Base-by-base conservation (phyloP, 805 yeast genomes). In the Saccharomyces kudriavzevii region DNA sequence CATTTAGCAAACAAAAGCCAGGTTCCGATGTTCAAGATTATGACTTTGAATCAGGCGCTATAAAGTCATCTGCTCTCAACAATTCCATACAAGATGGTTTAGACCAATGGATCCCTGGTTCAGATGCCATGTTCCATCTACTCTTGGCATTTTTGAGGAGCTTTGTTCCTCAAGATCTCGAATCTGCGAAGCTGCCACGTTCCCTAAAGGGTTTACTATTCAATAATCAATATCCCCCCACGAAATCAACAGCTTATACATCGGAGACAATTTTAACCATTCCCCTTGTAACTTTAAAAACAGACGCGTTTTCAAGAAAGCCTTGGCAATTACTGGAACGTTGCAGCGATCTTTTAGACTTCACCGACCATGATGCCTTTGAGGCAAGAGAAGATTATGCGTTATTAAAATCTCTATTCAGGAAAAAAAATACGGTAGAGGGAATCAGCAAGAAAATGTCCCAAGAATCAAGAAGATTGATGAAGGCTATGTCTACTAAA, bases 41-140 rank as follows among this genome's bases (percentile, higher is more conserved):
- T 40, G 64, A 61, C 54, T 62, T 64, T 30, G 61, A 63, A 43
- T 48, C 47, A 50, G 47, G 13, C 51, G 52, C 57, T 60, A 54
- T 31, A 47, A 54, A 49, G 26, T 40, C 57, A 1, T 27, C 55
- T 10, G 43, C 58, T 11, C 58, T 61, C 17, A 67, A 63, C 28
- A 68, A 67, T 55, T 66, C 76, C 0, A 87, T 87, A 65, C 77
- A 78, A 40, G 84, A 85, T 56, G 96, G 96, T 2, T 67, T 89
- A 52, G 79, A 80, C 47, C 78, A 80, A 48, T 89, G 96, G 96
- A 74, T 84, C 45, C 82, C 87, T 2, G 88, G 90, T 2, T 83
- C 94, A 4, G 89, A 87, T 65, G 97, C 96, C 0, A 79, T 89
- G 71, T 86, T 87, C 63, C 97, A 90, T 68, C 69, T 90, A 30